Percentiles rank a stretch among this genome's conserved stretches.
These are phyloP conservation scores for Rhizoctonia solani DNA, from an alignment of 1,284 basidiomycete genomes.

Conservation along the genomic window DNA sequence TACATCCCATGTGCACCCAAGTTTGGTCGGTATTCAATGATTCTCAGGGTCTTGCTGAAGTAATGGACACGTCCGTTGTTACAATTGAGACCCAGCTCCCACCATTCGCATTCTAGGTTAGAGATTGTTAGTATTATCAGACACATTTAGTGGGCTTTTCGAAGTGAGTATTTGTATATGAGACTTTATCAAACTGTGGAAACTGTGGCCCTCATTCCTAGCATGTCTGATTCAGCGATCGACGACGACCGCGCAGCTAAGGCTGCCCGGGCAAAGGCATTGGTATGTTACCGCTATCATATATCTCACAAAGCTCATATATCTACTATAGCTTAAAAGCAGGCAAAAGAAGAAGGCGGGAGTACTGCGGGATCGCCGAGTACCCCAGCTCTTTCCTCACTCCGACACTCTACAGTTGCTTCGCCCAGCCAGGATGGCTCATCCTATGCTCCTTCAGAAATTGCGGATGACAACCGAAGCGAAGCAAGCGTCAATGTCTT, in stretches of 20 bases:
- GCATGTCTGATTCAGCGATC: conserved; percentile 55
- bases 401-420: conserved; percentile 20
- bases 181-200: no score
- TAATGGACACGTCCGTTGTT: conserved; percentile 32
- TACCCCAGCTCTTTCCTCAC: conserved; percentile 14
- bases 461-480: conserved; percentile 19
- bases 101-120: no score
- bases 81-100: no score
- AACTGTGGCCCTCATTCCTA: no score
- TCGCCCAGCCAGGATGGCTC: conserved; percentile 30
- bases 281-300: conserved; percentile 53
- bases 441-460: conserved; percentile 22
- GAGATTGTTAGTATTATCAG: no score
- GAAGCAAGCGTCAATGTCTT: conserved; percentile 6
- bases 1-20: no score
- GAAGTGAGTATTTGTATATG: no score
- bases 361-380: conserved; percentile 10
- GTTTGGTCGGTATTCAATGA: background rate
- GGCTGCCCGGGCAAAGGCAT: conserved; percentile 75
- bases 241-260: conserved; percentile 72
- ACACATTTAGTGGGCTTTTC: no score
- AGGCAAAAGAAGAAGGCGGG: conserved; percentile 33
- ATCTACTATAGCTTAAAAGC: conserved; percentile 8
- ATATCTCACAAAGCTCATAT: background rate
- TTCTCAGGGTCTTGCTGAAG: conserved; percentile 28